These are phyloP conservation scores for Leccinum incarnatum DNA, from an alignment of 768 basidiomycete genomes.

Conservation along the genomic window DNA sequence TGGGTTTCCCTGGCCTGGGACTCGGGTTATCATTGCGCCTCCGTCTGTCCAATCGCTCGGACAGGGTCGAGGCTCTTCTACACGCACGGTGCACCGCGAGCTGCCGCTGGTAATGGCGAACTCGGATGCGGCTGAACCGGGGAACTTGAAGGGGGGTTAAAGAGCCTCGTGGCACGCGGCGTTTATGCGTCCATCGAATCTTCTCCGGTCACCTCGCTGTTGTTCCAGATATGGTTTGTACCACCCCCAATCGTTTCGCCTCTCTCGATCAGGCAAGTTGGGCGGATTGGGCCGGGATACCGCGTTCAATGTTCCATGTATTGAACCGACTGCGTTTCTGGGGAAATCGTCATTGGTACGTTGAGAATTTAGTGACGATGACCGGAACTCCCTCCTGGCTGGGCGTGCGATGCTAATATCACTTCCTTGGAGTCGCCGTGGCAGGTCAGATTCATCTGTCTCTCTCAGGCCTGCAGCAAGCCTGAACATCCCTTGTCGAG, in stretches of 20 bases:
- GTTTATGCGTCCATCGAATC: neutral
- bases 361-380: neutral
- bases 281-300: neutral
- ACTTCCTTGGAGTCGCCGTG: neutral
- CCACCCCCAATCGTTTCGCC: neutral
- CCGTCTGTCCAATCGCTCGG: neutral
- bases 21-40: neutral
- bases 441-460: neutral
- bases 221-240: slow-evolving; percentile 1
- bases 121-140: neutral
- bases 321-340: neutral
- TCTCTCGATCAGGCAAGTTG: neutral
- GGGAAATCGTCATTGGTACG: neutral
- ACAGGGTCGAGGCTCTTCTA: neutral
- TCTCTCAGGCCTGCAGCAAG: neutral
- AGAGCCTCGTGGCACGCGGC: slow-evolving; percentile 5
- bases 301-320: neutral
- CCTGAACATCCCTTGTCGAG: neutral
- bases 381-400: neutral
- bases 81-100: neutral
- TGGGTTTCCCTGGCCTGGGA: neutral
- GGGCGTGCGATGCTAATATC: neutral
- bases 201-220: neutral
- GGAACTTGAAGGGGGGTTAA: neutral
- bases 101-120: neutral